Evolutionary conservation across 2,329 filamentous ascomycete species (phyloP).

Genomic region (Myriosclerotinia duriaeana): DNA sequence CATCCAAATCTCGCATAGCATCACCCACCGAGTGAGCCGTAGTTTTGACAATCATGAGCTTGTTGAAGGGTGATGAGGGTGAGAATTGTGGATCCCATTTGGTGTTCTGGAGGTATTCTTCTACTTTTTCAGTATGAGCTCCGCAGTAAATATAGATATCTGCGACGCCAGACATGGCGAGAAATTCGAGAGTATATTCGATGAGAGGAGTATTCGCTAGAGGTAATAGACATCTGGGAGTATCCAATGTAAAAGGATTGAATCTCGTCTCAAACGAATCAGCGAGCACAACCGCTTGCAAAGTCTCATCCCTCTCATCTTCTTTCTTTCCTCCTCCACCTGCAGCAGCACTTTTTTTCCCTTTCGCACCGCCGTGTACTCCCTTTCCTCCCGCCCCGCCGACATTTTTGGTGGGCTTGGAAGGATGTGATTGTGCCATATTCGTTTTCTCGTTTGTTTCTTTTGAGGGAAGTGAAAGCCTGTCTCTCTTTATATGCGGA

Average conservation of each 20-base stretch:
- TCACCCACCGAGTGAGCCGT: slow-evolving; percentile 87
- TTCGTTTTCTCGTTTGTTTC: slow-evolving; percentile 4
- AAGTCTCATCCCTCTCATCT: slow-evolving; percentile 41
- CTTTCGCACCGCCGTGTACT: slow-evolving; percentile 28
- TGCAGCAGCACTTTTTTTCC: slow-evolving; percentile 37
- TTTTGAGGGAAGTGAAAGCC: background rate
- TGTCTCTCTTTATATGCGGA: background rate
- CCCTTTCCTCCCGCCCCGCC: slow-evolving; percentile 27
- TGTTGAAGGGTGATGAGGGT: slow-evolving; percentile 67
- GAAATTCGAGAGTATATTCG: slow-evolving; percentile 95
- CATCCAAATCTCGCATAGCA: slow-evolving; percentile 90
- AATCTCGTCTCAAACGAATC: slow-evolving; percentile 95
- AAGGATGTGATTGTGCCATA: slow-evolving; percentile 31
- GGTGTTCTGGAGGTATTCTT: slow-evolving; percentile 80
- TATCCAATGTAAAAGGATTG: slow-evolving; percentile 82
- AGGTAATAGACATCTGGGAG: slow-evolving; percentile 86
- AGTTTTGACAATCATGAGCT: slow-evolving; percentile 79
- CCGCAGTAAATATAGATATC: slow-evolving; percentile 92
- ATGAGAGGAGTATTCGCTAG: slow-evolving; percentile 92
- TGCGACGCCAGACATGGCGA: slow-evolving; percentile 91
- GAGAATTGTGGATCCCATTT: slow-evolving; percentile 72
- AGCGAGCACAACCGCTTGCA: slow-evolving; percentile 62
- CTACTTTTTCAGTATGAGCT: slow-evolving; percentile 81
- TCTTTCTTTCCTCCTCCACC: slow-evolving; percentile 37
- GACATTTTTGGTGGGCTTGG: slow-evolving; percentile 32